These are phyloP conservation scores for Mariannaea elegans DNA, from an alignment of 2,329 filamentous ascomycete genomes.

Conservation along the genomic window DNA sequence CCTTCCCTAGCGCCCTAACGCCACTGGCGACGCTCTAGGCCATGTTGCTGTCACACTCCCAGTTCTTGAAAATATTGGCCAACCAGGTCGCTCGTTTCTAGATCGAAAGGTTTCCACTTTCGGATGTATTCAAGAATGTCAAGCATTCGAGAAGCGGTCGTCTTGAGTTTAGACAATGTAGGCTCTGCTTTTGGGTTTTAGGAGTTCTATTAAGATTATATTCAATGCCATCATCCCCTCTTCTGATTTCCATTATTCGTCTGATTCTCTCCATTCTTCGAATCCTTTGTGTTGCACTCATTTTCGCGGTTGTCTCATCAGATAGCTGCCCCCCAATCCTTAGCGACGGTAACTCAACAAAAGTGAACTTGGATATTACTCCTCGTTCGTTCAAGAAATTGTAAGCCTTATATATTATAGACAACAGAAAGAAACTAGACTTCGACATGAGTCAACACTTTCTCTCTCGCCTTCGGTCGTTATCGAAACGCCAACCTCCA, in stretches of 20 bases:
- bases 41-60: neutral
- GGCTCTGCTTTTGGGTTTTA: neutral
- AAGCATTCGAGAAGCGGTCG: neutral
- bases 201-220: neutral
- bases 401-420: no score
- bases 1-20: neutral
- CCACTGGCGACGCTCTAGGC: neutral
- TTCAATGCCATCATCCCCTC: neutral
- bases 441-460: neutral
- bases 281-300: neutral
- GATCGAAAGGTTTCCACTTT: neutral
- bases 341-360: neutral
- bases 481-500: neutral
- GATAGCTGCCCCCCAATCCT: constrained; percentile 1
- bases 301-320: neutral
- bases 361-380: no score
- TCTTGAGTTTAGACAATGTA: neutral
- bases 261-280: neutral
- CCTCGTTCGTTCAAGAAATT: no score
- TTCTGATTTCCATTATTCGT: neutral
- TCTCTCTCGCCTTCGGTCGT: neutral
- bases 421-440: no score
- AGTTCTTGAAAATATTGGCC: neutral
- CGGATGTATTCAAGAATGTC: neutral
- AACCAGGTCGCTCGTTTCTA: neutral